phyloP scores from a whole-genome alignment of 306 rosid genomes.

The Cucurbita argyrosperma region DNA sequence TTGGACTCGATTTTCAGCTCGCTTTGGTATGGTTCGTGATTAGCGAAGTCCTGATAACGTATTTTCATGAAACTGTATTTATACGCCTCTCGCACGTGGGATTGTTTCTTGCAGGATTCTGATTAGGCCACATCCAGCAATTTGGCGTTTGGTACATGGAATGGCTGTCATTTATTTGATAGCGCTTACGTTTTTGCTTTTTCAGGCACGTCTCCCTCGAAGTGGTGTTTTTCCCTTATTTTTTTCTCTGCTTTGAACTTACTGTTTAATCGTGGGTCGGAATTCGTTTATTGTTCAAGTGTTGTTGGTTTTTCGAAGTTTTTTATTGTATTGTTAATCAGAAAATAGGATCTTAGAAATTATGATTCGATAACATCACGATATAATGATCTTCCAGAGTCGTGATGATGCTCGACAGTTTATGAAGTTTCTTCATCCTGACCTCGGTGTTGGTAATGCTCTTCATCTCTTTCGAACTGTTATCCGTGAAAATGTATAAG shows the following conservation, averaged over 20 bases:
- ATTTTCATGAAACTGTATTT: neutral
- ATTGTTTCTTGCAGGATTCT: conserved; percentile 54
- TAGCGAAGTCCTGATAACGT: neutral
- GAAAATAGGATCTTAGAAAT: neutral
- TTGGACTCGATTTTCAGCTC: neutral
- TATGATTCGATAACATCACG: neutral
- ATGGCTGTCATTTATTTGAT: conserved; percentile 95
- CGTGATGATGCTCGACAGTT: conserved; percentile 96
- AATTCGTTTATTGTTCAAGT: neutral
- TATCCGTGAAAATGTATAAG: neutral
- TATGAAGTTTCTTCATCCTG: conserved; percentile 97
- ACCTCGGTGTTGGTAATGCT: conserved; percentile 85
- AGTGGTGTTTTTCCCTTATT: neutral
- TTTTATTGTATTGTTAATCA: neutral
- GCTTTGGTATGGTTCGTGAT: neutral
- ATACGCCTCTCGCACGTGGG: neutral
- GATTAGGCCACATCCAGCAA: conserved; percentile 96
- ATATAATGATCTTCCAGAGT: conserved; percentile 31
- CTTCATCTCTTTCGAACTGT: conserved; percentile 9
- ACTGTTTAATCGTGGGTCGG: neutral
- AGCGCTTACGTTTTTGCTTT: conserved; percentile 89
- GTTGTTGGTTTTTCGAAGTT: neutral
- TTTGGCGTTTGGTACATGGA: conserved; percentile 98
- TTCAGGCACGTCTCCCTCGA: conserved; percentile 36
- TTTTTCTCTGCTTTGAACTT: neutral